Percentiles rank a stretch among this genome's conserved stretches.
These are phyloP conservation scores for Sonneratia caseolaris DNA, from an alignment of 345 rosid species.

Conservation along the genomic window DNA sequence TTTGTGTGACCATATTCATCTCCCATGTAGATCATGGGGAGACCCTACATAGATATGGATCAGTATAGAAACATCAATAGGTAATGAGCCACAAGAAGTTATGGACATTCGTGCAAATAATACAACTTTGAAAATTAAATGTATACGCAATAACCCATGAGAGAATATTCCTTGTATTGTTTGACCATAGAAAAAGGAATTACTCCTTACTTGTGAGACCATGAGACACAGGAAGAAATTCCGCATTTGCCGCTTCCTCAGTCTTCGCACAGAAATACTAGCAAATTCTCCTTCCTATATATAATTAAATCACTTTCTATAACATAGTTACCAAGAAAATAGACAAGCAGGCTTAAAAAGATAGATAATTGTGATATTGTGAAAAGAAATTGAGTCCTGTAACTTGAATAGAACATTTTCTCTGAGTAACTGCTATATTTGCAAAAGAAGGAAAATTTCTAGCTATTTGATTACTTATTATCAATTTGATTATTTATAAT, in stretches of 20 bases:
- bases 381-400: background rate
- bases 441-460: background rate
- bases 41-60: conserved; percentile 46
- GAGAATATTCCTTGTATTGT: background rate
- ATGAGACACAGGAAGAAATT: conserved; percentile 88
- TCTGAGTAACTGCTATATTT: background rate
- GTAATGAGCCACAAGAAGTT: background rate
- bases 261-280: conserved; percentile 63
- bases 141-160: background rate
- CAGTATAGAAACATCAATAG: background rate
- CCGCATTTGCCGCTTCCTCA: conserved; percentile 86
- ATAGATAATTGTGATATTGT: background rate
- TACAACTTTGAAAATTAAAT: background rate
- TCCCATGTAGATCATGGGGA: conserved; percentile 96
- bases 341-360: background rate
- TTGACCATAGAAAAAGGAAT: background rate
- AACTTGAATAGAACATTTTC: background rate
- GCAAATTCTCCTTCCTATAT: conserved; percentile 82
- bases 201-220: conserved; percentile 73
- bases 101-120: background rate
- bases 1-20: conserved; percentile 98
- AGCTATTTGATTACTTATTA: background rate
- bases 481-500: background rate
- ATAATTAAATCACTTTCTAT: conserved; percentile 4
- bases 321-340: background rate